Base-by-base conservation (phyloP, 371 early-diverging fungal species). In the Rhizopus microsporus region DNA sequence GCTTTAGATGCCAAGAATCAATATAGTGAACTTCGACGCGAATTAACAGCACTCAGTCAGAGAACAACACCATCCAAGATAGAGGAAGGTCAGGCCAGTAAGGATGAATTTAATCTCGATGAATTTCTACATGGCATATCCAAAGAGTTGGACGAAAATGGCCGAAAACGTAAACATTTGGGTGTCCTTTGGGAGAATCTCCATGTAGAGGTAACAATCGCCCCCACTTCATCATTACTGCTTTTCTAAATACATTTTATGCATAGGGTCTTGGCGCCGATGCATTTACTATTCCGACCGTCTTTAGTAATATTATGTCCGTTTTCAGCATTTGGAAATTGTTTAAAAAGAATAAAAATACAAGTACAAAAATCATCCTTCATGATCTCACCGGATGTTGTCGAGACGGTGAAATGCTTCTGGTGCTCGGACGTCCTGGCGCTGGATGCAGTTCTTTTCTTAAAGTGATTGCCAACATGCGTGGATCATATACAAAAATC, bases 391-490 rank as follows among this genome's bases (percentile, higher is more conserved):
- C 80, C 13, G 90, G 90, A 7, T 84, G 77, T 43, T 82, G 83
- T 31, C 69, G 74, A 16, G 81, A 82, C 9, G 88, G 90, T 16
- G 88, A 89, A 63, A 88, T 89, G 88, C 61, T 89, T 29, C 62
- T 89, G 8, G 87, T 88, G 2, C 76, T 89, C 10, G 90, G 90
- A 2, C 81, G 85, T 15, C 90, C 90, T 8, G 88, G 87, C 31
- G 72, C 88, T 3, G 90, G 90, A 44, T 86, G 87, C 56, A 84
- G 87, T 6, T 85, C 85, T n/a, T 60, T 89, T 33, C 65, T 89
- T 30, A 82, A 85, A 16, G 81, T 87, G 7, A 71, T 88, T 8
- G 80, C 88, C 29, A 86, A 88, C 56, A 78, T 84, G 42, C 84
- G 86, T 45, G 71, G 72, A 45, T 78, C 83, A 17, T 90, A 81